Conservation (phyloP, 441 rosid species). For the Melastoma candidum region DNA sequence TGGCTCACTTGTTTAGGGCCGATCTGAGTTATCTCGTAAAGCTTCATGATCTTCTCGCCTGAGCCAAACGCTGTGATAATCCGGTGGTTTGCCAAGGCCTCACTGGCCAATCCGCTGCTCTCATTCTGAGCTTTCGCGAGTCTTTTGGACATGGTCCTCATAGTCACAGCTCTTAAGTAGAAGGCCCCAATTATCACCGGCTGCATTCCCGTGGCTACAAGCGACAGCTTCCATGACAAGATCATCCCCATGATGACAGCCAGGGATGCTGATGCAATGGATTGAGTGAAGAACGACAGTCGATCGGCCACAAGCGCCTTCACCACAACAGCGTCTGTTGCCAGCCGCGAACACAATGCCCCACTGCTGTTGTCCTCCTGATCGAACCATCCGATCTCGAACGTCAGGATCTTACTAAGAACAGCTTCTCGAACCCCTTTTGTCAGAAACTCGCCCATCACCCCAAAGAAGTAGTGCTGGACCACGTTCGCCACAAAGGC, state of each 20-base stretch:
- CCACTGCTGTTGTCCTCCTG: conserved; percentile 18
- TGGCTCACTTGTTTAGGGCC: conserved; percentile 16
- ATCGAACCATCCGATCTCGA: conserved; percentile 25
- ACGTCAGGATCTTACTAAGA: conserved; percentile 17
- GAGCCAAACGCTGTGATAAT: conserved; percentile 14
- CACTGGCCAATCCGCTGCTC: conserved; percentile 14
- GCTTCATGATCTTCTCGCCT: conserved; percentile 8
- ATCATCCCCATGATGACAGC: conserved; percentile 7
- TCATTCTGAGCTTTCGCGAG: conserved; percentile 12
- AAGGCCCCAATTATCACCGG: conserved; percentile 3
- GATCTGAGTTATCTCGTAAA: conserved; percentile 2
- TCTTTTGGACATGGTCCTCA: conserved; percentile 12
- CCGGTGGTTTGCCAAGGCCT: conserved; percentile 15
- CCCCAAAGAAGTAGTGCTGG: conserved; percentile 22
- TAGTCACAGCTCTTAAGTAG: conserved; percentile 3
- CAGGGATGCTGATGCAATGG: conserved; percentile 2
- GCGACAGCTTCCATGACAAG: conserved; percentile 9
- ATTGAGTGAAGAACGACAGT: conserved; percentile 8
- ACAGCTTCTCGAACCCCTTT: conserved; percentile 16
- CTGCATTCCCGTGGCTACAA: conserved; percentile 7
- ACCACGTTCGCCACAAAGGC: conserved; percentile 13
- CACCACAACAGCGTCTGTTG: conserved; percentile 14
- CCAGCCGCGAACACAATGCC: conserved; percentile 17
- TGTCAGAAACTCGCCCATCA: conserved; percentile 20
- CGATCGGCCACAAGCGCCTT: conserved; percentile 5